Conservation (phyloP, 345 rosid genomes). For the Moringa oleifera region DNA sequence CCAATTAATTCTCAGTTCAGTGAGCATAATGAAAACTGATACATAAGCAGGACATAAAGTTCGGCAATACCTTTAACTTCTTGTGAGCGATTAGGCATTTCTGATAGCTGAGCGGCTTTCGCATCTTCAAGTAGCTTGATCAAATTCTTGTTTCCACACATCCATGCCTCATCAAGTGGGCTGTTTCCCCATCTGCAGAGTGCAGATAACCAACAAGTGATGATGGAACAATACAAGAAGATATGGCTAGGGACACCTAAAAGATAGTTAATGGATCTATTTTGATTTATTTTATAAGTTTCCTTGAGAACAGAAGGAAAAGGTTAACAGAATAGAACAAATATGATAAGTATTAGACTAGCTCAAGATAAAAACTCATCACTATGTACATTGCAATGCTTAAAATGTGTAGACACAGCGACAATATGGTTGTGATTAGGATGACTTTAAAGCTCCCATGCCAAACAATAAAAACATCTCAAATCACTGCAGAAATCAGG, state of each 20-base stretch:
- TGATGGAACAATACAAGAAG: neutral
- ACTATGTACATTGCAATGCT: no score
- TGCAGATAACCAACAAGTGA: neutral
- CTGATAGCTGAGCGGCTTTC: constrained; percentile 38
- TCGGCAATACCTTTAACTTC: constrained; percentile 43
- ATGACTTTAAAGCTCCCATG: no score
- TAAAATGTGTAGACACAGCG: no score
- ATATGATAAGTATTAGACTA: no score
- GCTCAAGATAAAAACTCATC: no score
- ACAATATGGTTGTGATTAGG: no score
- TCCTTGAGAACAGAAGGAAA: no score
- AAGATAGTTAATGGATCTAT: neutral
- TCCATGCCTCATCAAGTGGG: constrained; percentile 66
- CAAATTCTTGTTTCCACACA: constrained; percentile 77
- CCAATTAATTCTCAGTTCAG: neutral
- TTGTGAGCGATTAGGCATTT: constrained; percentile 24
- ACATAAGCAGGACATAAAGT: neutral
- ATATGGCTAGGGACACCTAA: neutral
- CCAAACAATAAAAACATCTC: no score
- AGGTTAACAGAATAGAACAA: no score
- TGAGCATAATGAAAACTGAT: neutral
- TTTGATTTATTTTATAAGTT: no score
- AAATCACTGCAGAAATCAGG: no score
- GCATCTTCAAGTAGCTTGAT: constrained; percentile 72
- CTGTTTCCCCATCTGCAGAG: constrained; percentile 79